Conservation (phyloP, 2,329 filamentous ascomycete species). For the Arachnomyces sp. region DNA sequence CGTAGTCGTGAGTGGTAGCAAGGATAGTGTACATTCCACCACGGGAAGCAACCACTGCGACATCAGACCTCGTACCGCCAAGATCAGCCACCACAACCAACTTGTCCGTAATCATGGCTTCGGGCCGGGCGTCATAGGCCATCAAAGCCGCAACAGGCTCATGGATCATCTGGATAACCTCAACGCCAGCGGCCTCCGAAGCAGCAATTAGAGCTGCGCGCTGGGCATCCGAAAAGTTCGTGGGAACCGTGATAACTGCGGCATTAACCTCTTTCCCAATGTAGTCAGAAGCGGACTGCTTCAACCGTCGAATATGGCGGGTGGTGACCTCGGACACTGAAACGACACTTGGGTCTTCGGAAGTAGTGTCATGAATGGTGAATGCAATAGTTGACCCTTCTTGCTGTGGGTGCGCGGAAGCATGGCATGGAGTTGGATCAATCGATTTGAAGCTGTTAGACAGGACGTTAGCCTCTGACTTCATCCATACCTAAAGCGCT, state of each 20-base stretch:
- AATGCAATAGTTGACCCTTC: slow-evolving; percentile 66
- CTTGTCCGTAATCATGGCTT: slow-evolving; percentile 71
- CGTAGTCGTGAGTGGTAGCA: slow-evolving; percentile 90
- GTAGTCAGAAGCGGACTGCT: slow-evolving; percentile 79
- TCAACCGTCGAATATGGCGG: slow-evolving; percentile 74
- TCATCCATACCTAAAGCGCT: no score
- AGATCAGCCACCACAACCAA: slow-evolving; percentile 84
- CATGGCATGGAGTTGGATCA: slow-evolving; percentile 90
- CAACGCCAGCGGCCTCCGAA: slow-evolving; percentile 70
- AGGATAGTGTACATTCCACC: slow-evolving; percentile 95
- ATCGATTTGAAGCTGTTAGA: slow-evolving; percentile 73
- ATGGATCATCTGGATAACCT: slow-evolving; percentile 85
- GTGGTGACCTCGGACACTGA: slow-evolving; percentile 73
- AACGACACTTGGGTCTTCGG: slow-evolving; percentile 58
- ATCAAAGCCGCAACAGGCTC: slow-evolving; percentile 85
- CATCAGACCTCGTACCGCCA: slow-evolving; percentile 85
- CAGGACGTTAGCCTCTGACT: no score
- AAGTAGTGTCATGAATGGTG: slow-evolving; percentile 66
- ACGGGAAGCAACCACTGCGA: slow-evolving; percentile 80
- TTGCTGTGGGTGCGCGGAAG: slow-evolving; percentile 81
- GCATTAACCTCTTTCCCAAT: slow-evolving; percentile 87
- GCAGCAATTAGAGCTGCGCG: slow-evolving; percentile 69
- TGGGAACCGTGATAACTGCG: slow-evolving; percentile 89
- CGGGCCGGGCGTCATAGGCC: slow-evolving; percentile 80
- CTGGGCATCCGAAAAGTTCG: slow-evolving; percentile 84